Evolutionary conservation across 345 rosid species (phyloP).

Genomic region (Pugionium dolabratum): DNA sequence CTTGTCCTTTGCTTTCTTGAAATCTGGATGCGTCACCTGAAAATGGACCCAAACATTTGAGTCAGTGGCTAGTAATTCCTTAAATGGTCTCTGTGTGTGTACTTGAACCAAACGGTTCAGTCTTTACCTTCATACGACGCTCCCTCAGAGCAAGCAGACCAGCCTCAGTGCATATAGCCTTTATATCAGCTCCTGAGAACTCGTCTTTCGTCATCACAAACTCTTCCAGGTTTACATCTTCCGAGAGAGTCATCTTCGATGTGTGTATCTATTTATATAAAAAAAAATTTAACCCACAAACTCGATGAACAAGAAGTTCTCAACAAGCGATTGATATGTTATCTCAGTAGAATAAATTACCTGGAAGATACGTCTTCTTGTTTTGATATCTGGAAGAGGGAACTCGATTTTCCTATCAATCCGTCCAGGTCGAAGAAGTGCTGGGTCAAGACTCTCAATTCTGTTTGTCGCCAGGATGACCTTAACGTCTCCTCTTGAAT

Average conservation of each 20-base stretch:
- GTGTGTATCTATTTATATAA: conserved; percentile 73
- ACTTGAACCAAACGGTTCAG: conserved; percentile 1
- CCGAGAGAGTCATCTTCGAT: conserved; percentile 90
- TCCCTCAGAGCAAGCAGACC: conserved; percentile 94
- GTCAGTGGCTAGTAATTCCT: neutral
- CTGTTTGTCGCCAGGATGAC: conserved; percentile 96
- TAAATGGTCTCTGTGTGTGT: neutral
- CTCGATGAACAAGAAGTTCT: conserved; percentile 11
- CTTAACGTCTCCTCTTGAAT: conserved; percentile 96
- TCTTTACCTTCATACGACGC: conserved; percentile 90
- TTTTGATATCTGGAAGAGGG: conserved; percentile 98
- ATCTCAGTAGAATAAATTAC: conserved; percentile 39
- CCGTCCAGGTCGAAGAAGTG: conserved; percentile 93
- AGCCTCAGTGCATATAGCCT: conserved; percentile 97
- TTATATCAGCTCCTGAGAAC: conserved; percentile 97
- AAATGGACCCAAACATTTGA: conserved; percentile 10
- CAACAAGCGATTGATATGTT: neutral
- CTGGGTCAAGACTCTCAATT: conserved; percentile 96
- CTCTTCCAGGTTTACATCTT: conserved; percentile 97
- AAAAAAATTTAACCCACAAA: neutral
- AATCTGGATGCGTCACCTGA: conserved; percentile 86
- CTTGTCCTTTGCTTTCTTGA: conserved; percentile 96
- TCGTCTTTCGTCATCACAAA: conserved; percentile 98
- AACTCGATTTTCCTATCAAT: conserved; percentile 95
- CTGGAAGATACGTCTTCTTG: conserved; percentile 97